Conservation (phyloP, 2,329 filamentous ascomycete species). For the Polychaeton citri region DNA sequence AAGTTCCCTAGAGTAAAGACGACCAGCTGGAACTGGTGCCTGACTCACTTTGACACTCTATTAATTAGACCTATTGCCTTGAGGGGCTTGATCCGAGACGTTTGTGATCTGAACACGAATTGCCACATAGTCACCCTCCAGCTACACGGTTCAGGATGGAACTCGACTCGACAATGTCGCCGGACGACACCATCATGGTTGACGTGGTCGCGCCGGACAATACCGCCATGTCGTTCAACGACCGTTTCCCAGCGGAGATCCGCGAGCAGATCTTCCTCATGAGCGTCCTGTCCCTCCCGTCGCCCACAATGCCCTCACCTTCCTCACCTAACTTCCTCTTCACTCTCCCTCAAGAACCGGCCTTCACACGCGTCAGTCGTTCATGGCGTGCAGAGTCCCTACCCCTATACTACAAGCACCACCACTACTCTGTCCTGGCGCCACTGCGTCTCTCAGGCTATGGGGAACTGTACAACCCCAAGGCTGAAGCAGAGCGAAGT, state of each 20-base stretch:
- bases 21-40: too few relatives aligned
- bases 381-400: conserved; percentile 16
- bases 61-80: too few relatives aligned
- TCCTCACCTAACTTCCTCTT: conserved; percentile 11
- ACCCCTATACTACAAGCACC: conserved; percentile 16
- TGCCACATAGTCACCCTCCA: too few relatives aligned
- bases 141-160: too few relatives aligned
- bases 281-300: conserved; percentile 7
- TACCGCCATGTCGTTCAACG: too few relatives aligned
- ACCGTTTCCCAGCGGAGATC: conserved; percentile 13
- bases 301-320: conserved; percentile 12
- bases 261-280: conserved; percentile 14
- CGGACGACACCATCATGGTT: too few relatives aligned
- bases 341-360: conserved; percentile 7
- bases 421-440: conserved; percentile 13
- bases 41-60: too few relatives aligned
- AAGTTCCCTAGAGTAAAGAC: too few relatives aligned
- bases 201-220: too few relatives aligned
- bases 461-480: background rate
- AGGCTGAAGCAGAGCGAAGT: background rate
- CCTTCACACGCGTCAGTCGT: conserved; percentile 14
- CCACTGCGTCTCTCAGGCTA: background rate
- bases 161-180: too few relatives aligned
- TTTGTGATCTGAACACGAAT: too few relatives aligned
- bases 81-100: too few relatives aligned